A percentile compares a stretch with the other conserved stretches of the same genome.
phyloP scores from a whole-genome alignment of 805 yeast species.

The Candida quercuum region DNA sequence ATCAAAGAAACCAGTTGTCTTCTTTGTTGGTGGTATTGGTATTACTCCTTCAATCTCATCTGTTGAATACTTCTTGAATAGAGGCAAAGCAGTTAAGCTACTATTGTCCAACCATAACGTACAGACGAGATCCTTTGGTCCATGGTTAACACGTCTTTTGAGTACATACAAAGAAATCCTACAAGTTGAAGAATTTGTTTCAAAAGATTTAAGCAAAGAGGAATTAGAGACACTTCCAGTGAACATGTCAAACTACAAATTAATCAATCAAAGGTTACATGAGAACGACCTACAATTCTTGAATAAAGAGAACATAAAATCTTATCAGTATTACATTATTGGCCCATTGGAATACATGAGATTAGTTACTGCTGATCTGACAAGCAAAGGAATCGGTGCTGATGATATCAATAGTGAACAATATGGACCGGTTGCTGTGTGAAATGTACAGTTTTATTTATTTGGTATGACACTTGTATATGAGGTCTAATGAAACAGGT shows the following conservation, averaged over 20 bases:
- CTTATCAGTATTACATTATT: conserved; percentile 14
- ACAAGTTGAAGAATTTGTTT: conserved; percentile 12
- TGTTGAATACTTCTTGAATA: conserved; percentile 28
- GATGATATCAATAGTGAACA: conserved; percentile 17
- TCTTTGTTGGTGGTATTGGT: conserved; percentile 63
- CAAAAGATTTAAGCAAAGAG: not conserved
- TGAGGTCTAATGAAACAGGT: too few relatives aligned
- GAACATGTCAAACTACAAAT: conserved; percentile 2
- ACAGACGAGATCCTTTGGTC: conserved; percentile 12
- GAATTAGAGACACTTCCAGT: not conserved
- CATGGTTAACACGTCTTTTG: conserved; percentile 8
- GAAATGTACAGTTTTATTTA: not conserved
- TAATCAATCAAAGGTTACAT: conserved; percentile 5
- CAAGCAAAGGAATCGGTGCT: conserved; percentile 7
- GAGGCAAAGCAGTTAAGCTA: conserved; percentile 12
- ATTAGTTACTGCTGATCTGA: conserved; percentile 2
- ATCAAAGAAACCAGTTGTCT: conserved; percentile 25
- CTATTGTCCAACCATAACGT: conserved; percentile 10
- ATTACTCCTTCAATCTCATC: conserved; percentile 60
- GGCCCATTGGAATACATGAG: conserved; percentile 22
- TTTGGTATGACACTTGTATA: too few relatives aligned
- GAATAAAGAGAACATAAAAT: conserved; percentile 4
- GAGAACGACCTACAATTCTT: conserved; percentile 6
- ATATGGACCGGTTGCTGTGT: conserved; percentile 20
- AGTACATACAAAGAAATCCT: conserved; percentile 7